phyloP scores from a whole-genome alignment of 2,329 filamentous ascomycete species.

The Pseudogymnoascus sp. region DNA sequence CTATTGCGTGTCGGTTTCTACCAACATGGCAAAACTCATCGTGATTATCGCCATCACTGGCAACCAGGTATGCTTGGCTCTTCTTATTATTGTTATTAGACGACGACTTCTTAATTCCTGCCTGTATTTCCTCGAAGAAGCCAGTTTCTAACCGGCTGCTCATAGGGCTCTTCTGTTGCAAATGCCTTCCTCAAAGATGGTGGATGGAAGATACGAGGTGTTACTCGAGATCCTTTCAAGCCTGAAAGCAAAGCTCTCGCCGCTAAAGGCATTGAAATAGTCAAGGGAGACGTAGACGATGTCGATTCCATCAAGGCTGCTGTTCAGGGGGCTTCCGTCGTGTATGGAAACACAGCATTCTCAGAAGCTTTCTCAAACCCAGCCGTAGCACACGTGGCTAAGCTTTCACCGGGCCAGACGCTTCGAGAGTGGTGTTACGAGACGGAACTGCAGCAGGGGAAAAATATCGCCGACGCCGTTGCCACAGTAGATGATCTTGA shows the following conservation, averaged over 20 bases:
- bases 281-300: constrained; percentile 19
- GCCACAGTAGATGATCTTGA: constrained; percentile 6
- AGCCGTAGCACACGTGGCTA: neutral
- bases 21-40: constrained; percentile 11
- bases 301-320: neutral
- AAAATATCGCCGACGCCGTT: constrained; percentile 27
- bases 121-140: neutral
- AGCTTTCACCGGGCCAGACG: neutral
- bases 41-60: constrained; percentile 9
- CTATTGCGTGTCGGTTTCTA: neutral
- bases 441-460: constrained; percentile 26
- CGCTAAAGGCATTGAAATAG: constrained; percentile 37
- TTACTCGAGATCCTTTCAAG: constrained; percentile 41
- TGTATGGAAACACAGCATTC: neutral
- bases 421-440: constrained; percentile 8
- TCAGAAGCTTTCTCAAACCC: neutral
- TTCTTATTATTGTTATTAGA: neutral
- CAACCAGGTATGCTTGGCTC: neutral
- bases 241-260: constrained; percentile 34
- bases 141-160: constrained; percentile 15
- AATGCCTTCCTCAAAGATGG: constrained; percentile 37
- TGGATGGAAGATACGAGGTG: constrained; percentile 38
- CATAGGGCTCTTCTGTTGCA: constrained; percentile 41
- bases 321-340: neutral
- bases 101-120: neutral